Evolutionary conservation across 169 alveolate species (phyloP).

Genomic region (Theileria luwenshuni): DNA sequence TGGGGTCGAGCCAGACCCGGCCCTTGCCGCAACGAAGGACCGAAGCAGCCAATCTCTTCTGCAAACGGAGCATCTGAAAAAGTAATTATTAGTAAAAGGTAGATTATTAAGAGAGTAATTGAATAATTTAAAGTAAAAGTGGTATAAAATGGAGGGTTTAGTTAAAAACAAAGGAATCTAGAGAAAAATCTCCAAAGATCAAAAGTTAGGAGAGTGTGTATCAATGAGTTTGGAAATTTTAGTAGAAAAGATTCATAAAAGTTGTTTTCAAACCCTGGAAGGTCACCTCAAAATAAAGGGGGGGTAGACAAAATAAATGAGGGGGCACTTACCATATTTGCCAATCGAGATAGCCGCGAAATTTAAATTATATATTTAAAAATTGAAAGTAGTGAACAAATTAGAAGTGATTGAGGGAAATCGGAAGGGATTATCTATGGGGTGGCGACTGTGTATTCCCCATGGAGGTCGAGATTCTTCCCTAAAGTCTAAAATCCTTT

Average conservation of each 20-base stretch:
- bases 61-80: conserved; percentile 88
- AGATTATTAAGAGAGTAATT: no score
- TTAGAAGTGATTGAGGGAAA: not conserved
- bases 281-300: conserved; percentile 1
- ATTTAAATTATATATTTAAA: conserved; percentile 10
- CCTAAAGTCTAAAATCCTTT: not conserved
- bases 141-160: not conserved
- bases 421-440: conserved; percentile 1
- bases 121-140: no score
- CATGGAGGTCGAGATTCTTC: conserved; percentile 10
- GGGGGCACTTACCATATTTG: conserved; percentile 9
- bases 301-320: not conserved
- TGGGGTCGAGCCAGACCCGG: conserved; percentile 99
- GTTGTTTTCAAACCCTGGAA: conserved; percentile 8
- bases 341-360: not conserved
- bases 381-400: not conserved
- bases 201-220: no score
- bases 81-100: conserved; percentile 2
- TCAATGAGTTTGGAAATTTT: no score
- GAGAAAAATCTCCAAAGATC: not conserved
- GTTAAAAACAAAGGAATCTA: not conserved
- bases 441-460: conserved; percentile 27
- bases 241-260: no score
- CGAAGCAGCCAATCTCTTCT: conserved; percentile 97
- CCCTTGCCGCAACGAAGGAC: conserved; percentile 95